Conservation (phyloP, 345 rosid species). For the Corymbia maculata region DNA sequence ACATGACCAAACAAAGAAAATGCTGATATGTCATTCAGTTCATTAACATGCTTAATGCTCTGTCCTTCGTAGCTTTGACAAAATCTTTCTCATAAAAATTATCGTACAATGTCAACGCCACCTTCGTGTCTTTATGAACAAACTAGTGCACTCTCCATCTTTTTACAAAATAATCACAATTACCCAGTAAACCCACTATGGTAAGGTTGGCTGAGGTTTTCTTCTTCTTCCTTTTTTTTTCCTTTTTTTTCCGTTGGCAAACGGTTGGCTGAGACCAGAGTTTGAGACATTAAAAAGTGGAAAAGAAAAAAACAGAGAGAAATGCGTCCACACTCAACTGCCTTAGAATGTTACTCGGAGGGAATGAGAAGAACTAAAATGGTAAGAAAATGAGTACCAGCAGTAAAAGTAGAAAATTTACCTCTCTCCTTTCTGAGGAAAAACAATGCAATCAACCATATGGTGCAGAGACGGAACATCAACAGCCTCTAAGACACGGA, state of each 20-base stretch:
- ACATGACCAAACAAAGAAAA: background rate
- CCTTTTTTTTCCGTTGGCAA: background rate
- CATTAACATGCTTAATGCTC: background rate
- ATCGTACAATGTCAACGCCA: background rate
- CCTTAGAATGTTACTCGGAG: constrained; percentile 10
- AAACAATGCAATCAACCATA: constrained; percentile 64
- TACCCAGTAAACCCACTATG: background rate
- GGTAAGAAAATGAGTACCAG: constrained; percentile 12
- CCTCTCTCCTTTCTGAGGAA: constrained; percentile 63
- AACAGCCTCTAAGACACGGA: constrained; percentile 39
- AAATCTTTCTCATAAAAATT: background rate
- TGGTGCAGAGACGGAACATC: constrained; percentile 39
- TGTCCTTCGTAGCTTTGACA: background rate
- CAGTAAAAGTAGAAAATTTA: background rate
- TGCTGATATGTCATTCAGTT: background rate
- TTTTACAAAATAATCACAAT: background rate
- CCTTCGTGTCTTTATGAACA: background rate
- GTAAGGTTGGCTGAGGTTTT: background rate
- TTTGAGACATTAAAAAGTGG: background rate
- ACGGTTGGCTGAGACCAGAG: background rate
- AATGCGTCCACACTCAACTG: constrained; percentile 9
- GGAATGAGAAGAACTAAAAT: background rate
- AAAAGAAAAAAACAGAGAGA: constrained; percentile 18
- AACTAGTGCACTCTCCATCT: background rate
- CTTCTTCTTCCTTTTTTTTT: background rate